Conservation (phyloP, 805 yeast species). For the Candida namnaoensis region DNA sequence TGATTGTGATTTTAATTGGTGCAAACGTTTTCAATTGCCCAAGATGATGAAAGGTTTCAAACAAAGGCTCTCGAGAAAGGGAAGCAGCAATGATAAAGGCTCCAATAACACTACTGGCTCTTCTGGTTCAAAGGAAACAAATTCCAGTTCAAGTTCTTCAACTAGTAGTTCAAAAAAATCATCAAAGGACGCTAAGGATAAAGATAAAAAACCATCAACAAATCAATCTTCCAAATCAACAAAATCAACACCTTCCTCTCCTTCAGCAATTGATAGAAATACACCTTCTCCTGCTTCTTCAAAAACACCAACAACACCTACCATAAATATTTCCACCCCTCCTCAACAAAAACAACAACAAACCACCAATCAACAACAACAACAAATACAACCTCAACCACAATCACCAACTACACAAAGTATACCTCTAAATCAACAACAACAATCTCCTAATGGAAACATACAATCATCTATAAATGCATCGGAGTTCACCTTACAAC, state of each 20-base stretch:
- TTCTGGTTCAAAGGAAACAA: not conserved
- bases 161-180: slow-evolving; percentile 18
- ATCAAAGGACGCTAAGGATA: slow-evolving; percentile 31
- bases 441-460: not conserved
- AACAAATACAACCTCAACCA: not conserved
- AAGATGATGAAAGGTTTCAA: slow-evolving; percentile 72
- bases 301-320: slow-evolving; percentile 1
- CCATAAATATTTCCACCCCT: slow-evolving; percentile 1
- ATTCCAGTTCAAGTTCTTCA: not conserved
- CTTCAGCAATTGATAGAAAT: slow-evolving; percentile 8
- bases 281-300: slow-evolving; percentile 13
- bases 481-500: not conserved
- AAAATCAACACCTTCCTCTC: slow-evolving; percentile 8
- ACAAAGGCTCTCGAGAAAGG: slow-evolving; percentile 35
- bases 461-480: no score
- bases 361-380: slow-evolving; percentile 7
- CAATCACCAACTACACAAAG: not conserved
- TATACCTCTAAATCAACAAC: not conserved
- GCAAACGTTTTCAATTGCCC: slow-evolving; percentile 3
- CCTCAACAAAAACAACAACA: slow-evolving; percentile 4
- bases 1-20: no score
- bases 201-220: slow-evolving; percentile 7
- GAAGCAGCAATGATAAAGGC: slow-evolving; percentile 21
- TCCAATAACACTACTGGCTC: not conserved
- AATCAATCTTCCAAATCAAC: slow-evolving; percentile 10